Conservation (phyloP, 1,139 yeast genomes). For the Pichia inconspicua region DNA sequence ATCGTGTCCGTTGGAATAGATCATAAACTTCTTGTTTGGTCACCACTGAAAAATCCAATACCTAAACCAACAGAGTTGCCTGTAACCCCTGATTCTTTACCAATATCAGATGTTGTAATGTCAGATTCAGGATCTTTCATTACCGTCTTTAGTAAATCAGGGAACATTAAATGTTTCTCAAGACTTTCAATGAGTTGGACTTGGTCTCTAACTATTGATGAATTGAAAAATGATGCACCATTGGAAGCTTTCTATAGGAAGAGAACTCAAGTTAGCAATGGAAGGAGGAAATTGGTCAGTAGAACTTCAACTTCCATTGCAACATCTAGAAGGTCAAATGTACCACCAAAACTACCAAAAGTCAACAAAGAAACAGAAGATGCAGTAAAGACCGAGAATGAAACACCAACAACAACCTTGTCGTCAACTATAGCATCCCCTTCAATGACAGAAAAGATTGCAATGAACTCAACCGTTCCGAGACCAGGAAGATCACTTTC, state of each 20-base stretch:
- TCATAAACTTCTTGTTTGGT: constrained; percentile 66
- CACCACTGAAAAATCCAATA: constrained; percentile 47
- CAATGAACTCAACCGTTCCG: background rate
- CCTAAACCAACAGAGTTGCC: constrained; percentile 41
- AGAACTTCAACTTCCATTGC: background rate
- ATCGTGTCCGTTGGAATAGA: constrained; percentile 68
- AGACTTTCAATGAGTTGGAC: constrained; percentile 43
- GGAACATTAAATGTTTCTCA: constrained; percentile 52
- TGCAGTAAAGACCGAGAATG: background rate
- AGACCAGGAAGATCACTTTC: constrained; percentile 21
- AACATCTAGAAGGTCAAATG: background rate
- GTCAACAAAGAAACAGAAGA: background rate
- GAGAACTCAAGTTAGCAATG: constrained; percentile 16
- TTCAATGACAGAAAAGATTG: background rate
- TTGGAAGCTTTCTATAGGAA: constrained; percentile 55
- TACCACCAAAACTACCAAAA: background rate
- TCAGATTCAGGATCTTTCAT: constrained; percentile 55
- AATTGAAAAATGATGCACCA: constrained; percentile 30
- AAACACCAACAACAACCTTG: background rate
- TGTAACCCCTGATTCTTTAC: constrained; percentile 49
- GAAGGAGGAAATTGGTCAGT: constrained; percentile 13
- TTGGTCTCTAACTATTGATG: constrained; percentile 40
- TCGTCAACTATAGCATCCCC: background rate
- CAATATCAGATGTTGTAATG: constrained; percentile 52
- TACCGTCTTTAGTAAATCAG: constrained; percentile 47